Percentiles rank a stretch among this genome's conserved stretches.
These are phyloP conservation scores for Mallotus repandus DNA, from an alignment of 441 rosid species.

Conservation along the genomic window DNA sequence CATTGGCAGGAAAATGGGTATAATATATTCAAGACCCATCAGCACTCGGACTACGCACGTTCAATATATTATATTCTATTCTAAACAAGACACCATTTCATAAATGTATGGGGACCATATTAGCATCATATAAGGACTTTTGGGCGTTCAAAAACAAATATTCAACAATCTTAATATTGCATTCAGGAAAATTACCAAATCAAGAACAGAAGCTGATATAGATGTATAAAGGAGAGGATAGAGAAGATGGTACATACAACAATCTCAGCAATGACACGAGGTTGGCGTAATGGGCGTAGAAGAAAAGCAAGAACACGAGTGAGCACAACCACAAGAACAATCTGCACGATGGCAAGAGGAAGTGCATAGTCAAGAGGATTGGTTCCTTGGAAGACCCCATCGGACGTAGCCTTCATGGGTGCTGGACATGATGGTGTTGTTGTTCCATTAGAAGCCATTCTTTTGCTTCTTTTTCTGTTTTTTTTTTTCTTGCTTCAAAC, in stretches of 20 bases:
- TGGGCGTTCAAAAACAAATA: too few species aligned
- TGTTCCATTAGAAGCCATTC: constrained; percentile 14
- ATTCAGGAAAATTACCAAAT: not conserved
- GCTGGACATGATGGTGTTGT: constrained; percentile 20
- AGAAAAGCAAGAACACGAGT: constrained; percentile 46
- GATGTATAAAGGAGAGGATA: not conserved
- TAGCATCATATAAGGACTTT: too few species aligned
- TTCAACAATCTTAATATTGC: too few species aligned
- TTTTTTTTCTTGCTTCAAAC: not conserved
- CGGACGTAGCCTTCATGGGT: constrained; percentile 51
- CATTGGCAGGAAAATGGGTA: too few species aligned
- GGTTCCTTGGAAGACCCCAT: constrained; percentile 51
- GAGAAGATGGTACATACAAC: constrained; percentile 31
- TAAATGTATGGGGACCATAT: too few species aligned
- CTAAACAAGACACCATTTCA: too few species aligned
- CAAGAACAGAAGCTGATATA: not conserved
- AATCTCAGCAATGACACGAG: constrained; percentile 62
- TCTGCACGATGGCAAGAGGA: constrained; percentile 50
- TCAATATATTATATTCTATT: rapidly evolving
- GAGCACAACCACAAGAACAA: constrained; percentile 41
- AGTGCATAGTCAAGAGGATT: constrained; percentile 46
- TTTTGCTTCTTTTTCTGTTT: too few species aligned
- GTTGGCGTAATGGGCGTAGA: constrained; percentile 49
- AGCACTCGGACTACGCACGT: rapidly evolving
- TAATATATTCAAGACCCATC: too few species aligned